Evolutionary conservation across 192 early-diverging fungal species (phyloP), one percentile per base, ranked within the genome.

Genomic region (Spizellomyces punctatus): DNA sequence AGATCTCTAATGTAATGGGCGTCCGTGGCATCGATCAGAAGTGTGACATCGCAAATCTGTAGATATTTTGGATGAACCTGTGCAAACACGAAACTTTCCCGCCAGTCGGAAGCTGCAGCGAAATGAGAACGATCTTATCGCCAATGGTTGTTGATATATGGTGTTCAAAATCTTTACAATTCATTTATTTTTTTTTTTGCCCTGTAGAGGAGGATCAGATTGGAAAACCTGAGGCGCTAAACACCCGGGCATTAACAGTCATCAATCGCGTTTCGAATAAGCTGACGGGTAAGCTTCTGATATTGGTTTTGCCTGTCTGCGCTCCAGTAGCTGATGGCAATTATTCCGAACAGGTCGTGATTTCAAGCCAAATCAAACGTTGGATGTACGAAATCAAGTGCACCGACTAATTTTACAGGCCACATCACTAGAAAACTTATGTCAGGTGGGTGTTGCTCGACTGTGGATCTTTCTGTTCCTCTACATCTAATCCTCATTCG

Each of bases 211-310:
- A 87, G 6, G 76, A 81, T 8, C 76, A 64, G 9, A 58, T 66
- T n/a, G 79, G 83, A 46, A 85, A 88, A 63, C 88, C 83, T 14
- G 88, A 82, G 82, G 84, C 77, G 58, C 72, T 89, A 63, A 97
- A 97, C 70, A 80, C 91, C 10, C 79, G 90, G 48, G 96, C 96
- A 0, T 75, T 93, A 27, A 86, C 85, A 10, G 92, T 96, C 71
- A 92, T 98, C 44, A 91, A 89, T 58, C 87, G 96, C 7, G 93
- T 98, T 21, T 89, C 86, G 50, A 95, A 94, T 85, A 98, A 98
- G 81, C 83, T 98, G 59, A 93, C 92, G 8, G 96, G 82, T 88
- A 44, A 60, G 50, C 14, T 43, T 42, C 19, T n/a, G 16, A 10
- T 42, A 12, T n/a, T n/a, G 8, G 5, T n/a, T 41, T 44, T 10